Base-by-base conservation (phyloP, 306 rosid species). In the Malus fusca region DNA sequence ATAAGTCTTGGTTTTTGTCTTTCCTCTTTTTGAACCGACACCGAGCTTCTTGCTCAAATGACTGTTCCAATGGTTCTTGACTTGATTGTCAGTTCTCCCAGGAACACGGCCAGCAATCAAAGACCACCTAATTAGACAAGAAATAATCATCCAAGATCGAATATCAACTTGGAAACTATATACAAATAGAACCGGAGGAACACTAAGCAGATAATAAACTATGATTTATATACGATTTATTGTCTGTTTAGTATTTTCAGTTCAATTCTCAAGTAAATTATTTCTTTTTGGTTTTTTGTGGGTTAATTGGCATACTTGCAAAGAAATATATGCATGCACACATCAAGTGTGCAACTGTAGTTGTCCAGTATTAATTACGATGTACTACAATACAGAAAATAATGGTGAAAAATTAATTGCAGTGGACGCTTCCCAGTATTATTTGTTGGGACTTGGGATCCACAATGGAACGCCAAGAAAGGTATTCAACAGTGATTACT, bases 31-130 rank as follows among this genome's bases (percentile, higher is more conserved):
- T 23, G 23, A 31, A 21, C 58, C 68, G 3, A 81, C 71, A 5
- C 90, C 84, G 65, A 83, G 77, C 81, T 81, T 89, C 52, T 85
- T 89, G 81, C 86, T 87, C 84, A 89, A 84, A 80, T 68, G 83
- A 80, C 90, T 73, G 80, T 87, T 89, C 94, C 94, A 89, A 19
- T 85, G 85, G 65, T 89, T 89, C 83, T 89, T 89, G 21, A 89
- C 91, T 66, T 89, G 91, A 66, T 87, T 89, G 79, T 89, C 94
- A 4, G 94, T 89, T 68, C 94, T 87, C 15, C 93, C 93, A 4
- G 91, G 91, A n/a, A 89, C 87, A 77, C 93, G 80, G 33, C 93
- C 91, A 18, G 93, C 93, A 1, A 89, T 89, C 85, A 89, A 74
- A 21, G 93, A 87, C 93, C 90, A 87, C 86, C 90, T 88, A 67